Conservation (phyloP, 208 protist species). For the Crithidia thermophila region DNA sequence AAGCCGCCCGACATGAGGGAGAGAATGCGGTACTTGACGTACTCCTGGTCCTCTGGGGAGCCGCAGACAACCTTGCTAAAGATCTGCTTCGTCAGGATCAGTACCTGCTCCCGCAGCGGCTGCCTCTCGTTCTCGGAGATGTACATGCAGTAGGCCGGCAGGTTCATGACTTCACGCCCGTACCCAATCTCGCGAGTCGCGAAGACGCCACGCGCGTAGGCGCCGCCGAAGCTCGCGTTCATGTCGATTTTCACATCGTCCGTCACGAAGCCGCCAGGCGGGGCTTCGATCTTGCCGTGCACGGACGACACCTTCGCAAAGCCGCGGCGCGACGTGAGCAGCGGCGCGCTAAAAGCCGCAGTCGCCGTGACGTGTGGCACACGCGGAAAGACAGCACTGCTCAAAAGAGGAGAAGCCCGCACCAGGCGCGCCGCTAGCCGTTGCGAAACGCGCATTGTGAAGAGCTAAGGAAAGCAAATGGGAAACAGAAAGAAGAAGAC, state of each 20-base stretch:
- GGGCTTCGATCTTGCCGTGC: conserved; percentile 59
- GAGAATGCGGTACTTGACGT: conserved; percentile 75
- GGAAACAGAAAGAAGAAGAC: too few species aligned
- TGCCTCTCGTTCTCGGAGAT: conserved; percentile 61
- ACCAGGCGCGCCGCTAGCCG: conserved; percentile 4
- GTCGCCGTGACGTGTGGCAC: neutral
- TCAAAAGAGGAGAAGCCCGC: neutral
- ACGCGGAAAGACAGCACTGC: neutral
- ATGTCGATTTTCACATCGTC: conserved; percentile 77
- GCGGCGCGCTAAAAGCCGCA: neutral
- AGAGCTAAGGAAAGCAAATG: too few species aligned
- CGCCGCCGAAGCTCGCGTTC: conserved; percentile 73
- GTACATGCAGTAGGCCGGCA: conserved; percentile 82
- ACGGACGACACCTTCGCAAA: conserved; percentile 75
- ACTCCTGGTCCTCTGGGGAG: conserved; percentile 56
- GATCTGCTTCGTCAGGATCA: conserved; percentile 74
- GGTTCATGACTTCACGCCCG: conserved; percentile 79
- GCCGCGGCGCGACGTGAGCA: conserved; percentile 14
- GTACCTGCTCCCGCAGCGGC: conserved; percentile 69
- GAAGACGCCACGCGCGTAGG: conserved; percentile 77
- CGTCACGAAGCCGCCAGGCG: conserved; percentile 78
- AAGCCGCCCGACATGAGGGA: conserved; percentile 85
- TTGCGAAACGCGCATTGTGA: conserved; percentile 10
- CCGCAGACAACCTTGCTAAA: conserved; percentile 73
- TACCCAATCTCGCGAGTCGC: conserved; percentile 76